Conservation (phyloP, 164 flowering plant species). For the Sedum album region DNA sequence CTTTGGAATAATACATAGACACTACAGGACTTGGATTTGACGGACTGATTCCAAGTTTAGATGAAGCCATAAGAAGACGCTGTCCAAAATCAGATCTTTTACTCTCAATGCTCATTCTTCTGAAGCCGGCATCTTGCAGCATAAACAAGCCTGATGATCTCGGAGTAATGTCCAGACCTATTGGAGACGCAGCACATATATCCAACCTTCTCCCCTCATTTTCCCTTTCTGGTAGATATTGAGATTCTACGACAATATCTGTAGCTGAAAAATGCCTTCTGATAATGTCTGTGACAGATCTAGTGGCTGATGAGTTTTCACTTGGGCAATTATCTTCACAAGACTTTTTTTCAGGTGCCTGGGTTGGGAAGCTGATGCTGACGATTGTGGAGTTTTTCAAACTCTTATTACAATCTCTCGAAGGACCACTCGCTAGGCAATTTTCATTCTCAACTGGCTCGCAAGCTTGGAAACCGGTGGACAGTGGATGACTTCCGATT, state of each 20-base stretch:
- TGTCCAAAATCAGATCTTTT: constrained; percentile 1
- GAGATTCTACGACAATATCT: not conserved
- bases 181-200: not conserved
- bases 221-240: not conserved
- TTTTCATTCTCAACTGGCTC: not conserved
- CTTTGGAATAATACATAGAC: not conserved
- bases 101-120: not conserved
- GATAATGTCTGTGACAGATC: constrained; percentile 5
- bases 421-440: not conserved
- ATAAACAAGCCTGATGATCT: not conserved
- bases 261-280: not conserved
- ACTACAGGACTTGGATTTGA: not conserved
- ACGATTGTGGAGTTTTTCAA: not conserved
- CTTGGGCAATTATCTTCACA: constrained; percentile 1
- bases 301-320: not conserved
- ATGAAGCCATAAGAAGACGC: constrained; percentile 5
- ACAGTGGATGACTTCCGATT: not conserved
- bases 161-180: not conserved
- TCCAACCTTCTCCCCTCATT: not conserved
- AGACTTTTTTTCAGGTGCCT: not conserved
- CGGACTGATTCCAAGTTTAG: constrained; percentile 4
- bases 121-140: constrained; percentile 1
- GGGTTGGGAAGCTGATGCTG: no score
- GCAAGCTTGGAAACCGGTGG: not conserved
- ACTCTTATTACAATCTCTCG: not conserved